These are phyloP conservation scores for Paecilomyces fulvus DNA, from an alignment of 2,329 filamentous ascomycete species.

Conservation along the genomic window DNA sequence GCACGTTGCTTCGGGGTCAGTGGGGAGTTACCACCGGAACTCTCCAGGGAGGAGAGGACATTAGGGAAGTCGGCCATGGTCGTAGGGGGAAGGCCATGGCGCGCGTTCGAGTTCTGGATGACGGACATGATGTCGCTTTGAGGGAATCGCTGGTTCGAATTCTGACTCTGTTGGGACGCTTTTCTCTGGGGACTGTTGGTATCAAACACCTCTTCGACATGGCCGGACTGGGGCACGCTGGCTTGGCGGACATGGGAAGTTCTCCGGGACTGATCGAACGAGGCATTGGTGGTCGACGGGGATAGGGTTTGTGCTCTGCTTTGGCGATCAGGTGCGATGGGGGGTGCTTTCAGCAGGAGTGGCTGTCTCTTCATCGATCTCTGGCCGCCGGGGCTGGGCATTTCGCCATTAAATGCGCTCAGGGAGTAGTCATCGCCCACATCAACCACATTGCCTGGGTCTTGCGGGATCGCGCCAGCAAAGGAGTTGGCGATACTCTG, in stretches of 20 bases:
- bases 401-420: conserved; percentile 26
- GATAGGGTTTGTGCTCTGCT: conserved; percentile 29
- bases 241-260: conserved; percentile 20
- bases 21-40: conserved; percentile 33
- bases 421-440: conserved; percentile 45
- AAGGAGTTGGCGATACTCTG: conserved; percentile 81
- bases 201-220: conserved; percentile 39
- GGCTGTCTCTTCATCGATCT: conserved; percentile 39
- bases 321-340: conserved; percentile 14
- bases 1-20: conserved; percentile 39
- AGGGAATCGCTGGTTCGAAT: conserved; percentile 17
- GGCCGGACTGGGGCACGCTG: conserved; percentile 22
- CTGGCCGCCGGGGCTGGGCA: conserved; percentile 26
- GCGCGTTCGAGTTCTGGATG: conserved; percentile 40
- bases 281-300: conserved; percentile 21
- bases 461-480: conserved; percentile 60
- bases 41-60: conserved; percentile 38
- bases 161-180: conserved; percentile 9
- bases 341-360: conserved; percentile 39
- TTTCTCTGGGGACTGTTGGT: conserved; percentile 22
- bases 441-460: conserved; percentile 55
- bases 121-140: conserved; percentile 42
- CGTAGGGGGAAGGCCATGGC: conserved; percentile 27
- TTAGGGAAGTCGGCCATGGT: conserved; percentile 36
- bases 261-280: conserved; percentile 21